Conservation (phyloP, 23 red algal species). For the Chondrus crispus region DNA sequence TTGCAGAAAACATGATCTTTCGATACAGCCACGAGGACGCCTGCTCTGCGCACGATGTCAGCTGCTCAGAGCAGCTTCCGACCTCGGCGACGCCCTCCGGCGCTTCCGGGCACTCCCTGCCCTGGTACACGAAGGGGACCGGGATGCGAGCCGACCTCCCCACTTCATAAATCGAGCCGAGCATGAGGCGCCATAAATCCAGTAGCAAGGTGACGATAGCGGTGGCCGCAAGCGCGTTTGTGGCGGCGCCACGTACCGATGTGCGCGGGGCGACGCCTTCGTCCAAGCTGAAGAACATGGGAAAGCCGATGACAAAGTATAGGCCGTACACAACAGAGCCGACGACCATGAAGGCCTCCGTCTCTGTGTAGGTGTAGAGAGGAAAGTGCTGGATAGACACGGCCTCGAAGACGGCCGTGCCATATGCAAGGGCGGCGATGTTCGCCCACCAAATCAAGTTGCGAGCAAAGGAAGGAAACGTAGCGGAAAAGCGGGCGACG, state of each 20-base stretch:
- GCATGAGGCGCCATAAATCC: conserved; percentile 83
- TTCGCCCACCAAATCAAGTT: neutral
- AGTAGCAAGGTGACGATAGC: conserved; percentile 92
- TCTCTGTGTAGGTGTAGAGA: conserved; percentile 70
- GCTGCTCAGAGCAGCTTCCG: neutral
- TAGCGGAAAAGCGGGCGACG: neutral
- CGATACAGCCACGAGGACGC: neutral
- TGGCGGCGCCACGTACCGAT: conserved; percentile 17
- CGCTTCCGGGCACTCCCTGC: neutral
- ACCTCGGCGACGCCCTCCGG: neutral
- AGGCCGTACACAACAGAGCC: conserved; percentile 87
- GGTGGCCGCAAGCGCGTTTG: conserved; percentile 69
- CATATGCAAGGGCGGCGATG: conserved; percentile 67
- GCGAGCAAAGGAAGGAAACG: neutral
- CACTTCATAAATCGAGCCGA: conserved; percentile 62
- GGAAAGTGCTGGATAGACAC: conserved; percentile 95
- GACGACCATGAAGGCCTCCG: conserved; percentile 25
- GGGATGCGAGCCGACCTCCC: neutral
- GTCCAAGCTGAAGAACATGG: conserved; percentile 86
- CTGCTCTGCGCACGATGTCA: neutral
- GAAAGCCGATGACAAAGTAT: conserved; percentile 97
- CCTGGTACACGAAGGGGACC: conserved; percentile 46
- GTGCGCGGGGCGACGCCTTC: conserved; percentile 1
- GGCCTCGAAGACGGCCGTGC: conserved; percentile 83
- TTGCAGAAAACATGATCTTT: too few species aligned